Evolutionary conservation across 2,329 filamentous ascomycete species (phyloP).

Genomic region (Talaromyces pinophilus): DNA sequence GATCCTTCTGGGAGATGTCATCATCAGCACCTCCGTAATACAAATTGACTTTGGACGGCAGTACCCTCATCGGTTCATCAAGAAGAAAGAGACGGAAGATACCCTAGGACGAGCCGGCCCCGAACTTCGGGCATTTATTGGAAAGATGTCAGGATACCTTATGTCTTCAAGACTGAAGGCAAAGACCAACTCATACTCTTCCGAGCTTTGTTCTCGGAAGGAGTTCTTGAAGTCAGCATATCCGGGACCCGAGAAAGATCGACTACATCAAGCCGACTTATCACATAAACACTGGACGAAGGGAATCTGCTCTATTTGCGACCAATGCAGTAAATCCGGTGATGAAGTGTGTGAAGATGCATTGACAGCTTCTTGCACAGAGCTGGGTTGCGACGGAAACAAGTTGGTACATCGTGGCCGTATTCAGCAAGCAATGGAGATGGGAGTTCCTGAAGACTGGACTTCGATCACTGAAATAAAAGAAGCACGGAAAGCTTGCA

Average conservation of each 20-base stretch:
- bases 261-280: neutral
- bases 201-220: neutral
- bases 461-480: neutral
- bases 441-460: neutral
- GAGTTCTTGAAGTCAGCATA: neutral
- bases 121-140: neutral
- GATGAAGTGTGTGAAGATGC: neutral
- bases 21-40: conserved; percentile 30
- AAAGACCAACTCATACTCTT: neutral
- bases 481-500: neutral
- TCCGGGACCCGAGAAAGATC: neutral
- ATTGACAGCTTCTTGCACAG: neutral
- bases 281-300: neutral
- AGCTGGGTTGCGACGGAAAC: neutral
- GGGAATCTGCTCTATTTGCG: neutral
- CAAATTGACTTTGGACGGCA: conserved; percentile 30
- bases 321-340: neutral
- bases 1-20: conserved; percentile 32
- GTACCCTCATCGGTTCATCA: conserved; percentile 18
- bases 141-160: neutral
- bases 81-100: conserved; percentile 18
- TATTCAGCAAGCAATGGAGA: neutral
- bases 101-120: neutral
- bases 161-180: neutral
- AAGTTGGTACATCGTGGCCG: neutral